A percentile compares a stretch with the other conserved stretches of the same genome.
phyloP scores from a whole-genome alignment of 306 rosid species.

The Carpinus viminea region DNA sequence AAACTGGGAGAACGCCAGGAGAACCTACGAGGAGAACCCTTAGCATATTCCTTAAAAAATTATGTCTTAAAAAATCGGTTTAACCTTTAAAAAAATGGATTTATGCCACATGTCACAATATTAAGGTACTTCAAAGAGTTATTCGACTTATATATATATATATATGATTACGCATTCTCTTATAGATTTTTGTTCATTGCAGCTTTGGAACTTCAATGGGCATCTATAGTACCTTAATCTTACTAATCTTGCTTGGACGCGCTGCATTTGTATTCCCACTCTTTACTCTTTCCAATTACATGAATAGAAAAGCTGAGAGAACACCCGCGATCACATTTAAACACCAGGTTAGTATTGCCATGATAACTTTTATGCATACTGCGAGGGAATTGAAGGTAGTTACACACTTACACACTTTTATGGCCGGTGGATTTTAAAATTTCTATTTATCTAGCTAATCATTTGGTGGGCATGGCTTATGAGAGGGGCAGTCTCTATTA shows the following conservation, averaged over 20 bases:
- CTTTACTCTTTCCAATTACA: constrained; percentile 62
- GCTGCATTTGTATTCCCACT: constrained; percentile 90
- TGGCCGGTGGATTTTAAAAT: constrained; percentile 5
- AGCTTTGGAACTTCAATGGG: constrained; percentile 60
- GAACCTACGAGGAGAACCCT: no score
- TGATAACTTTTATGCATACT: constrained; percentile 1
- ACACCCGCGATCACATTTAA: constrained; percentile 50
- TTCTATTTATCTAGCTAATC: constrained; percentile 46
- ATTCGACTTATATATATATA: no score
- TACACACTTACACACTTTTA: background rate
- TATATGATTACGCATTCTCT: background rate
- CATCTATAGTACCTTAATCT: constrained; percentile 53
- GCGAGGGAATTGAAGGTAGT: no score
- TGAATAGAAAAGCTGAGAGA: constrained; percentile 45
- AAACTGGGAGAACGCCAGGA: no score
- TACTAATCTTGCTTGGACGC: constrained; percentile 68
- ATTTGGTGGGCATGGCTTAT: constrained; percentile 98
- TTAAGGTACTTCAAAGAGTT: no score
- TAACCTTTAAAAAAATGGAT: no score
- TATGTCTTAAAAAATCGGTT: no score
- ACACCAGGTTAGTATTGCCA: constrained; percentile 58
- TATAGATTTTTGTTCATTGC: constrained; percentile 29
- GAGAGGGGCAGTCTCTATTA: constrained; percentile 93
- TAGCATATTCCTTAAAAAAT: no score
- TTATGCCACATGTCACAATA: no score